Base-by-base conservation (phyloP, 768 basidiomycete species). In the Mycena leptocephala region DNA sequence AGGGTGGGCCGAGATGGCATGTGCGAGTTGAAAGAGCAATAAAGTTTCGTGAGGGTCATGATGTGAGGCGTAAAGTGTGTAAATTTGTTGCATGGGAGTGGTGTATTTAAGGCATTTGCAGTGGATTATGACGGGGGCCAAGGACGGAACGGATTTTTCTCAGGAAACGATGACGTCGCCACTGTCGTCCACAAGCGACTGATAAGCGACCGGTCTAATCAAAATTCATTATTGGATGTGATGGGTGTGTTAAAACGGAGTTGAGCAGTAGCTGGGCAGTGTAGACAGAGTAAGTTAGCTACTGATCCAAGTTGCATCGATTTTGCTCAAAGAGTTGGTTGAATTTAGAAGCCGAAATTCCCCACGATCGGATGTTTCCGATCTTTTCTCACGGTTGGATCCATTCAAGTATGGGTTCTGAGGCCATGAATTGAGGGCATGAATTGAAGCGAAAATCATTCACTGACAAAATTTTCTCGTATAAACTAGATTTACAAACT, bases 21-120 rank as follows among this genome's bases (percentile, higher is more conserved):
- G 33, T 20, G 53, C 24, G 61, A 67, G 48, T n/a, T n/a, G n/a
- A 28, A 75, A 58, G 39, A 76, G 70, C 4, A 72, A 55, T 16
- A 70, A 55, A 69, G 22, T 41, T 41, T 74, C 71, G 79, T 78
- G 7, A 74, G 20, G 55, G 59, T 68, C 69, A 76, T 76, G 66
- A 71, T 78, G 70, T 39, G n/a, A 11, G 65, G 62, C 41, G 53
- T 69, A 11, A 70, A 26, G 13, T 53, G 39, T 55, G 11, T 33
- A 32, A 22, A 10, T 20, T 6, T 18, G 32, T n/a, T 13, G 22
- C 30, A 43, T 16, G 53, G 32, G 68, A 46, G 35, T 22, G 39
- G 32, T 18, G 67, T 71, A 61, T 74, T 65, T 76, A 58, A 62
- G 58, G 64, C 53, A 43, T 51, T 53, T 1, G 20, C n/a, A n/a